A percentile compares a stretch with the other conserved stretches of the same genome.
Evolutionary conservation across 495 filamentous ascomycete species (phyloP).

Genomic region (Xylaria telfairii): DNA sequence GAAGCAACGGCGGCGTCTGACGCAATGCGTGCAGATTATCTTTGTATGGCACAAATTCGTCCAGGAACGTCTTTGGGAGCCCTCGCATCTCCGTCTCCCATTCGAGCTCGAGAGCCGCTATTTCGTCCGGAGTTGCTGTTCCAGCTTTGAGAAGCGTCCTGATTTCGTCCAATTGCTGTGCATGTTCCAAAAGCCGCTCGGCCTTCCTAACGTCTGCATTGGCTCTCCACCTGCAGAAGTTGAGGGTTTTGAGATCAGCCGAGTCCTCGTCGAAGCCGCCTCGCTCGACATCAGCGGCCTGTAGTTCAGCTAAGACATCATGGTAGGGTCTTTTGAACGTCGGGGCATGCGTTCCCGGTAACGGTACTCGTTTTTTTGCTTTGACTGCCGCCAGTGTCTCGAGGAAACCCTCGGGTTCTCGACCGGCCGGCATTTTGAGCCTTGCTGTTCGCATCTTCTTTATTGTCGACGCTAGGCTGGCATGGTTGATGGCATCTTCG

Average conservation of each 20-base stretch:
- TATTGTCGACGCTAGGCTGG: conserved; percentile 34
- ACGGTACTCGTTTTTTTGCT: background rate
- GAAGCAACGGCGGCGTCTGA: conserved; percentile 54
- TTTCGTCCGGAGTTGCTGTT: conserved; percentile 13
- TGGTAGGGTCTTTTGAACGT: conserved; percentile 39
- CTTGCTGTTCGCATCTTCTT: conserved; percentile 44
- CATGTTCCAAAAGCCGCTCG: conserved; percentile 33
- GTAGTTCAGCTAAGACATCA: conserved; percentile 41
- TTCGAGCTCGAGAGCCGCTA: conserved; percentile 24
- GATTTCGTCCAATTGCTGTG: conserved; percentile 31
- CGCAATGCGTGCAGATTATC: conserved; percentile 55
- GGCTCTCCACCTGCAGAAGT: conserved; percentile 35
- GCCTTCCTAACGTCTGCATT: conserved; percentile 31
- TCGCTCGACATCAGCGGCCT: conserved; percentile 31
- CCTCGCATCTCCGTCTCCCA: conserved; percentile 28
- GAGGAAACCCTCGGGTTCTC: conserved; percentile 39
- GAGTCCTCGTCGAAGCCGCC: conserved; percentile 21
- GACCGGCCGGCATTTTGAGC: conserved; percentile 37
- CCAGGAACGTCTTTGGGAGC: conserved; percentile 23
- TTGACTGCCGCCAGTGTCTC: conserved; percentile 32
- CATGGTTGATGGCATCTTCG: conserved; percentile 42
- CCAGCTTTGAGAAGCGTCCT: conserved; percentile 27
- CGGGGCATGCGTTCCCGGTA: conserved; percentile 30
- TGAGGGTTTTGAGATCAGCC: conserved; percentile 28
- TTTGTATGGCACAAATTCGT: conserved; percentile 40